phyloP scores from a whole-genome alignment of 2,329 filamentous ascomycete species.

The Fusarium sarcochroum region DNA sequence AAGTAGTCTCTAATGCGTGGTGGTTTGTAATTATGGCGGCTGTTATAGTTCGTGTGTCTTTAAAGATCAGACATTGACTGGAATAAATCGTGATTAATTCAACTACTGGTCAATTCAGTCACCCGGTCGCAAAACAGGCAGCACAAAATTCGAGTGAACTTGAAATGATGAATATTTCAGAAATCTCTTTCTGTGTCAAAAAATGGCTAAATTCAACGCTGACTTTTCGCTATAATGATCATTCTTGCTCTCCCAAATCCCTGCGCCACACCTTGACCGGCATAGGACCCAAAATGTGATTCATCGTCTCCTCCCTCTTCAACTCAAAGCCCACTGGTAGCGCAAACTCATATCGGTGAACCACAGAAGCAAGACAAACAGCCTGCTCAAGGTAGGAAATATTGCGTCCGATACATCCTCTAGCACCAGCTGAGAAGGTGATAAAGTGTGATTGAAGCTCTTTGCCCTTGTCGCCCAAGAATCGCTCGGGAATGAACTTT shows the following conservation, averaged over 20 bases:
- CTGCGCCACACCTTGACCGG: background rate
- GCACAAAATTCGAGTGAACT: no score
- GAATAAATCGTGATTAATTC: no score
- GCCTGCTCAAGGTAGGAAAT: slow-evolving; percentile 61
- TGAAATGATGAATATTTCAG: no score
- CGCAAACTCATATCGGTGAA: slow-evolving; percentile 54
- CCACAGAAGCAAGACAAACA: slow-evolving; percentile 57
- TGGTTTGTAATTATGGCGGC: no score
- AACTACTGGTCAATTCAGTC: no score
- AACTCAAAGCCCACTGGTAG: background rate
- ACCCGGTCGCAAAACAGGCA: no score
- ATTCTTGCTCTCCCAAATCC: background rate
- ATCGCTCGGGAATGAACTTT: slow-evolving; percentile 58
- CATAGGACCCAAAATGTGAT: slow-evolving; percentile 1
- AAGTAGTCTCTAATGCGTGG: no score
- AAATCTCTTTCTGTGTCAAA: no score
- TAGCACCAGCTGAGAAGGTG: slow-evolving; percentile 57
- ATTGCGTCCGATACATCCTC: slow-evolving; percentile 58
- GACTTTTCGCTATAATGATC: background rate
- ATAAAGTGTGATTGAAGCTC: slow-evolving; percentile 56
- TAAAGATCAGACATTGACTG: no score
- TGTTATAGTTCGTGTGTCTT: no score
- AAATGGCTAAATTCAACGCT: background rate
- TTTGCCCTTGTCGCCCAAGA: slow-evolving; percentile 55
- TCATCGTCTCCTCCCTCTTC: slow-evolving; percentile 8